Evolutionary conservation across 2,329 filamentous ascomycete species (phyloP).

Genomic region (Aspergillus pseudotamarii): DNA sequence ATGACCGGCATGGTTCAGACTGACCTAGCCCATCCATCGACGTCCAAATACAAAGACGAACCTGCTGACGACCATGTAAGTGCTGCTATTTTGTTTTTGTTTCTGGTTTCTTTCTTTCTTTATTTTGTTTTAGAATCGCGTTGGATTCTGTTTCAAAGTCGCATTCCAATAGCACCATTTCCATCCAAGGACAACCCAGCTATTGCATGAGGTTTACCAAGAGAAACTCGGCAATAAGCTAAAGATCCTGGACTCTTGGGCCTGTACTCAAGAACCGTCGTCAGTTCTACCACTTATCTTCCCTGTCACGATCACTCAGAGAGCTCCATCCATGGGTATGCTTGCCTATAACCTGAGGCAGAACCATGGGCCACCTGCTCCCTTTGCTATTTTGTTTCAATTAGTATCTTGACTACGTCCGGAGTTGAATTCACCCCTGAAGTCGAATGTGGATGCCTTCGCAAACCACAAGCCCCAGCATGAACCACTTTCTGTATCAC

Average conservation of each 20-base stretch:
- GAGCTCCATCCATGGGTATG: neutral
- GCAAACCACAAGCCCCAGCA: neutral
- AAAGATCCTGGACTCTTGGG: neutral
- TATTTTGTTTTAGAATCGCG: constrained; percentile 14
- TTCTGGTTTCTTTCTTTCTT: neutral
- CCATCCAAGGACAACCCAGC: constrained; percentile 20
- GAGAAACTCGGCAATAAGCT: constrained; percentile 12
- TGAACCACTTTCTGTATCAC: neutral
- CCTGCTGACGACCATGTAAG: constrained; percentile 52
- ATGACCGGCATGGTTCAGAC: constrained; percentile 49
- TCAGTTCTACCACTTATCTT: neutral
- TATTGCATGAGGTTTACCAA: constrained; percentile 13
- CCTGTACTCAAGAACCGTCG: neutral
- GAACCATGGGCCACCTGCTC: neutral
- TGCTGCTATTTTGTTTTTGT: constrained; percentile 26
- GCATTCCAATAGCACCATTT: constrained; percentile 1
- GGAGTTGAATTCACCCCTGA: neutral
- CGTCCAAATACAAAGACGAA: constrained; percentile 53
- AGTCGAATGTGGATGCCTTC: neutral
- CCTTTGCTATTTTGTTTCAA: neutral
- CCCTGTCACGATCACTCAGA: neutral
- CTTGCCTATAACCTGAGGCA: neutral
- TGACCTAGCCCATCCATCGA: constrained; percentile 41
- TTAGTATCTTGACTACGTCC: neutral
- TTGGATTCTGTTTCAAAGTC: constrained; percentile 1